Conservation (phyloP, 345 rosid species). For the sweet orange (Citrus sinensis) region DVS_A1.0 CM039168.1:24637001-24637500, state of each 20-base stretch:
- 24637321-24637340: neutral
- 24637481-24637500: neutral
- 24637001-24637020: constrained; percentile 60
- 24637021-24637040: constrained; percentile 67
- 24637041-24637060: constrained; percentile 27
- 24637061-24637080: constrained; percentile 4
- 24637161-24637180: constrained; percentile 23
- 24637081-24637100: neutral
- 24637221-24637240: constrained; percentile 22
- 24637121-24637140: neutral
- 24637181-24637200: constrained; percentile 15
- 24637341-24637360: neutral
- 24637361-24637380: neutral
- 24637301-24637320: neutral
- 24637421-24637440: neutral
- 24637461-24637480: neutral
- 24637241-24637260: constrained; percentile 7
- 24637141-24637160: constrained; percentile 22
- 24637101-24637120: constrained; percentile 9
- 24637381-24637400: neutral
- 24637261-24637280: constrained; percentile 14
- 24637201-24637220: constrained; percentile 7
- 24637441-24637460: neutral
- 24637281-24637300: neutral
- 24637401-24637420: neutral